Percentiles rank a stretch among this genome's conserved stretches.
Evolutionary conservation across 495 filamentous ascomycete genomes (phyloP).

Genomic region (Aspergillus olivimuriae): DNA sequence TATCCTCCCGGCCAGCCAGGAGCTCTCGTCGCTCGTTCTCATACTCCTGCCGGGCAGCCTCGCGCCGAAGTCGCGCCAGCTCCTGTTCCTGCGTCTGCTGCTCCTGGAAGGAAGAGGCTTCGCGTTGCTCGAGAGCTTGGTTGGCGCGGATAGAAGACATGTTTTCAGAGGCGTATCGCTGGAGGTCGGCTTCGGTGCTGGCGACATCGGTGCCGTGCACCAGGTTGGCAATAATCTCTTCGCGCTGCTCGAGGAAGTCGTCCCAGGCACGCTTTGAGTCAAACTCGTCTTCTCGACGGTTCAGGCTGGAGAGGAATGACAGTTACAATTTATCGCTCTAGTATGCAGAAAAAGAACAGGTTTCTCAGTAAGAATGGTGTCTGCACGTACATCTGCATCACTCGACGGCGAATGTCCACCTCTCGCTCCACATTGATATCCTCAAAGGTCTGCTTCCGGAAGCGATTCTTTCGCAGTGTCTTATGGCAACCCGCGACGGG

Average conservation of each 20-base stretch:
- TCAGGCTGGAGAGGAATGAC: constrained; percentile 50
- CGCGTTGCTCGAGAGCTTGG: constrained; percentile 44
- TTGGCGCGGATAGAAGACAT: constrained; percentile 51
- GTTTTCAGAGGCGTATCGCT: constrained; percentile 62
- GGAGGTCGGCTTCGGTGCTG: constrained; percentile 63
- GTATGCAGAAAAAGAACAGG: neutral
- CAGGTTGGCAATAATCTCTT: constrained; percentile 84
- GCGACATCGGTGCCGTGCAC: constrained; percentile 63
- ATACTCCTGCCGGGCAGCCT: constrained; percentile 50
- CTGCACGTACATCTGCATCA: constrained; percentile 61
- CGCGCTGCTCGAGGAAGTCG: constrained; percentile 90
- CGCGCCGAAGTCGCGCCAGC: constrained; percentile 46
- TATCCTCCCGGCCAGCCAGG: constrained; percentile 53
- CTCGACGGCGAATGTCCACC: constrained; percentile 79
- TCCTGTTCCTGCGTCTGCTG: constrained; percentile 68
- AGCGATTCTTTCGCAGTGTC: constrained; percentile 77
- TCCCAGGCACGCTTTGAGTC: constrained; percentile 74
- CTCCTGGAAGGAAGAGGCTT: constrained; percentile 48
- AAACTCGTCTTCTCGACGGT: constrained; percentile 86
- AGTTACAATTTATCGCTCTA: neutral
- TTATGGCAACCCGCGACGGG: constrained; percentile 80
- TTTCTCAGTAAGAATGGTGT: too few species aligned
- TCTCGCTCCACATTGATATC: constrained; percentile 89
- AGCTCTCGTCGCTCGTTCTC: constrained; percentile 59
- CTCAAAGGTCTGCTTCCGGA: constrained; percentile 82